These are phyloP conservation scores for Isabelozyma heimii DNA, from an alignment of 805 yeast species.

Conservation along the genomic window DNA sequence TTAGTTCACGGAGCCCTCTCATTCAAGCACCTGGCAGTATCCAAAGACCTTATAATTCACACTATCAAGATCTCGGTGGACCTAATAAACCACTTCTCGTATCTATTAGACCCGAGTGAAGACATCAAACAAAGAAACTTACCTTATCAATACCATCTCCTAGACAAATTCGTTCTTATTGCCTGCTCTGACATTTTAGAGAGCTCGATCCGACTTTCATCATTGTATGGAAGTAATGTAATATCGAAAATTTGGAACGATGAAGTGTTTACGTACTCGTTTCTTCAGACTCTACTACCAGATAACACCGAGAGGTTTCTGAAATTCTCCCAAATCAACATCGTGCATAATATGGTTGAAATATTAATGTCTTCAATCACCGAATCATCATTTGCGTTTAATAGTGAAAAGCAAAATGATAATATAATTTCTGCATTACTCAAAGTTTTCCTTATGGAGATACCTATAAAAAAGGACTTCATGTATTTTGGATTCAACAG, in stretches of 20 bases:
- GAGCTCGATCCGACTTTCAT: constrained; percentile 28
- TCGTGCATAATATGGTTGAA: constrained; percentile 52
- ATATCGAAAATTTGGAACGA: constrained; percentile 20
- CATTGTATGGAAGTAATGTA: constrained; percentile 19
- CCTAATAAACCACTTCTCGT: constrained; percentile 17
- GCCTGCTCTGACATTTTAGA: constrained; percentile 60
- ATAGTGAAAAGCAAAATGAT: constrained; percentile 9
- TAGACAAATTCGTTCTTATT: constrained; percentile 50
- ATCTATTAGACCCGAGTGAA: constrained; percentile 23
- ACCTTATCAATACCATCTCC: constrained; percentile 26
- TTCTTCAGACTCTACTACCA: constrained; percentile 44
- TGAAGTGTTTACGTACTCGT: constrained; percentile 25
- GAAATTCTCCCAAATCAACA: constrained; percentile 41
- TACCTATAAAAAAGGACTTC: constrained; percentile 38
- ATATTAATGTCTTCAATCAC: constrained; percentile 46
- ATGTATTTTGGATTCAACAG: constrained; percentile 55
- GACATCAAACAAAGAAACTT: constrained; percentile 26
- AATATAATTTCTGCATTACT: constrained; percentile 27
- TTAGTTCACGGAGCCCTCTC: constrained; percentile 52
- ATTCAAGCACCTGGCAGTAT: constrained; percentile 64
- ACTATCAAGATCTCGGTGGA: constrained; percentile 13
- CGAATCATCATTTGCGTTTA: constrained; percentile 24
- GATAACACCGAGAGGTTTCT: constrained; percentile 44
- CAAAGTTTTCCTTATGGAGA: constrained; percentile 38
- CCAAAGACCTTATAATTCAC: constrained; percentile 22